phyloP scores from a whole-genome alignment of 2,329 filamentous ascomycete species.

The Pleochaeta shiraiana region DNA sequence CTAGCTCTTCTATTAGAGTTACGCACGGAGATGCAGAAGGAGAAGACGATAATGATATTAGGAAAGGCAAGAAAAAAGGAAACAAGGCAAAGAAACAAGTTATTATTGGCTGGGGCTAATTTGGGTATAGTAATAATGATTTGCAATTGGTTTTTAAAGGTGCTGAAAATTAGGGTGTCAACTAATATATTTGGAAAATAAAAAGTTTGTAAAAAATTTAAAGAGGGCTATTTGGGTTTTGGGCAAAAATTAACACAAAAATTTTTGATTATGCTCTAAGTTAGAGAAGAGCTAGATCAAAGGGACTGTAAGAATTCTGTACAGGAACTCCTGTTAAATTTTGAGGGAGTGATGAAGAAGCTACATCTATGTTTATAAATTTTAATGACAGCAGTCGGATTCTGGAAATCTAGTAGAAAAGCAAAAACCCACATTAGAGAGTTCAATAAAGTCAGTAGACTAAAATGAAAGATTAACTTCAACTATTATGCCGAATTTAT shows the following conservation, averaged over 20 bases:
- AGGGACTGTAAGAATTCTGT: too few relatives aligned
- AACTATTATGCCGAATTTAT: too few relatives aligned
- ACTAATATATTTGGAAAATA: not conserved
- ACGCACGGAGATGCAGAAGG: not conserved
- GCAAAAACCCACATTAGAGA: too few relatives aligned
- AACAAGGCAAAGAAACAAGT: slow-evolving; percentile 41
- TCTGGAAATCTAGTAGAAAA: too few relatives aligned
- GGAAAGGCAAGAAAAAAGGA: slow-evolving; percentile 31
- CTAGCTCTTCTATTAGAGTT: not conserved
- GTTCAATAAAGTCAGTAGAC: too few relatives aligned
- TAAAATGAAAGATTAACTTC: too few relatives aligned
- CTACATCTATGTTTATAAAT: too few relatives aligned
- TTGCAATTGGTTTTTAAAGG: not conserved
- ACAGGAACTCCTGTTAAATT: too few relatives aligned
- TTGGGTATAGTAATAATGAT: not conserved
- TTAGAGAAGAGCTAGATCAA: not conserved
- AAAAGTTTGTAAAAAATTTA: not conserved
- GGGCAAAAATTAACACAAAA: not conserved
- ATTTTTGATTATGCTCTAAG: too few relatives aligned
- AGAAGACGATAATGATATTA: slow-evolving; percentile 5
- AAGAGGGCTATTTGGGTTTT: too few relatives aligned
- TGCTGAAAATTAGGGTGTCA: not conserved
- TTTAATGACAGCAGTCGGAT: too few relatives aligned
- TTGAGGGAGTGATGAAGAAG: too few relatives aligned
- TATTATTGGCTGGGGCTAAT: slow-evolving; percentile 34